These are phyloP conservation scores for Claviceps sp. DNA, from an alignment of 2,329 filamentous ascomycete species.

Conservation along the genomic window DNA sequence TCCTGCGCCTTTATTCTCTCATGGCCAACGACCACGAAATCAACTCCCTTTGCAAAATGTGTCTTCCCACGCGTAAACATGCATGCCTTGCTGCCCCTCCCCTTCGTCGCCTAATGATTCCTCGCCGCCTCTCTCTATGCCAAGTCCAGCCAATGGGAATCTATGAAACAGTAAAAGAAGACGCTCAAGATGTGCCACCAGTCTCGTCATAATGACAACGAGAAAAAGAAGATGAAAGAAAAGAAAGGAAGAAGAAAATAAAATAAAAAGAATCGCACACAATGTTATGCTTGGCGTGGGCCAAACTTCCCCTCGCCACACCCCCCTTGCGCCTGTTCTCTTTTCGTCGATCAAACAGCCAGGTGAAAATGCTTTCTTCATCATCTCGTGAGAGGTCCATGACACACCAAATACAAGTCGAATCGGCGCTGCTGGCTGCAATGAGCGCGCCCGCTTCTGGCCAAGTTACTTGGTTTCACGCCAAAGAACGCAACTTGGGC, in stretches of 20 bases:
- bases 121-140: too few relatives aligned
- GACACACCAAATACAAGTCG: slow-evolving; percentile 30
- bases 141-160: not conserved
- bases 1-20: too few relatives aligned
- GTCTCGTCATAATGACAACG: not conserved
- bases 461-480: slow-evolving; percentile 64
- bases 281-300: not conserved
- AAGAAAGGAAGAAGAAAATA: not conserved
- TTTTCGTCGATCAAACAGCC: not conserved
- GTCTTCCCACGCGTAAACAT: too few relatives aligned
- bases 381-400: slow-evolving; percentile 3
- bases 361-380: not conserved
- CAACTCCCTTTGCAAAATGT: too few relatives aligned
- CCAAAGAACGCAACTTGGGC: slow-evolving; percentile 76
- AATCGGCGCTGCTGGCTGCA: slow-evolving; percentile 19
- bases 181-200: not conserved
- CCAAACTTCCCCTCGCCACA: not conserved
- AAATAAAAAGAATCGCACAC: not conserved
- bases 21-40: too few relatives aligned
- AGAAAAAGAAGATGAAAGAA: not conserved
- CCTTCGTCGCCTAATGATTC: too few relatives aligned
- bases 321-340: not conserved
- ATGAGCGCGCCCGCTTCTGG: slow-evolving; percentile 28
- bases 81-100: too few relatives aligned
- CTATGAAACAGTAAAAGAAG: not conserved